These are phyloP conservation scores for Diutina siamensis DNA, from an alignment of 1,139 yeast genomes.

Conservation along the genomic window DNA sequence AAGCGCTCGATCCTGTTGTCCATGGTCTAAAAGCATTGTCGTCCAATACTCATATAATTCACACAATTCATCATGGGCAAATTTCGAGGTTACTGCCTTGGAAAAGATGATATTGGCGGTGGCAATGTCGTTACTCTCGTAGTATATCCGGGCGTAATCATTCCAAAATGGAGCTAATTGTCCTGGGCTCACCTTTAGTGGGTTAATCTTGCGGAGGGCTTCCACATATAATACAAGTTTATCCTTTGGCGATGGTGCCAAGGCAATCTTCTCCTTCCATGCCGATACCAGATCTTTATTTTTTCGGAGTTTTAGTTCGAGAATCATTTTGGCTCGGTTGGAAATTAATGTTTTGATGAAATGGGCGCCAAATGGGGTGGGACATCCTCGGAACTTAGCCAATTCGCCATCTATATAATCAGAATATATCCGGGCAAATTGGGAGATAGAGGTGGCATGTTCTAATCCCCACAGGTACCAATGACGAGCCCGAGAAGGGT, in stretches of 20 bases:
- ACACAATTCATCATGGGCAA: constrained; percentile 53
- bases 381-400: not conserved
- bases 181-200: constrained; percentile 34
- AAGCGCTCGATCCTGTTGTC: constrained; percentile 38
- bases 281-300: constrained; percentile 48
- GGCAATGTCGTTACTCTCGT: constrained; percentile 38
- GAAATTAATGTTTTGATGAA: constrained; percentile 46
- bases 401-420: constrained; percentile 18
- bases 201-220: constrained; percentile 61
- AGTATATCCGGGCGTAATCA: constrained; percentile 55
- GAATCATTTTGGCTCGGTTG: constrained; percentile 43
- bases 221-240: constrained; percentile 48
- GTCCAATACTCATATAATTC: constrained; percentile 66
- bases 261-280: constrained; percentile 55
- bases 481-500: constrained; percentile 28
- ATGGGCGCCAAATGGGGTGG: constrained; percentile 7
- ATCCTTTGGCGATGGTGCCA: constrained; percentile 19
- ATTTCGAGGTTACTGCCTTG: constrained; percentile 66
- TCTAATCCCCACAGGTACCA: constrained; percentile 38
- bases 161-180: constrained; percentile 54
- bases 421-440: constrained; percentile 57
- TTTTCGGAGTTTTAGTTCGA: constrained; percentile 55
- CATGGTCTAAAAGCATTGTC: constrained; percentile 44
- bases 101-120: constrained; percentile 56
- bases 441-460: constrained; percentile 40